phyloP scores from a whole-genome alignment of 2,329 filamentous ascomycete genomes.

The Ceratocystiopsis brevicomis region DNA sequence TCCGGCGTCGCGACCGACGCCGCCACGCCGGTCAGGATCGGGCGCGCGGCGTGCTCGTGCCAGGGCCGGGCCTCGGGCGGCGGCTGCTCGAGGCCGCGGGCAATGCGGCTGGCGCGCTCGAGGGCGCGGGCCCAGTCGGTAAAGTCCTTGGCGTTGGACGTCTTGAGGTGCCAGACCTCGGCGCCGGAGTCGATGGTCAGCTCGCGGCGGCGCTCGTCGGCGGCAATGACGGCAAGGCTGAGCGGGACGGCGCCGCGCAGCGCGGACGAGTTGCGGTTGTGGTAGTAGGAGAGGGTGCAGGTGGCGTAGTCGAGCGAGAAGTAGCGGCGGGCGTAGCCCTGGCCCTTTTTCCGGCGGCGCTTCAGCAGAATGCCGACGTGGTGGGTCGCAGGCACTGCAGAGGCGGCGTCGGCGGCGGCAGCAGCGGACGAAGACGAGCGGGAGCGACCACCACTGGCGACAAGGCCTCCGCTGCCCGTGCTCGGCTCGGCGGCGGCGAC shows the following conservation, averaged over 20 bases:
- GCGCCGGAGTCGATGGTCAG: slow-evolving; percentile 94
- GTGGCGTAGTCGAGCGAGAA: slow-evolving; percentile 93
- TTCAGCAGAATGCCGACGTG: slow-evolving; percentile 79
- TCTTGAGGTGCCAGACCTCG: slow-evolving; percentile 87
- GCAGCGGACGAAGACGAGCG: slow-evolving; percentile 1
- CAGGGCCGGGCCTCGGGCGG: not conserved
- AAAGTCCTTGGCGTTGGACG: slow-evolving; percentile 69
- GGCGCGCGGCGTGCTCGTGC: not conserved
- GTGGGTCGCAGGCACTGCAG: slow-evolving; percentile 28
- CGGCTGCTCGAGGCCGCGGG: slow-evolving; percentile 30
- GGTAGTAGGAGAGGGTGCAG: slow-evolving; percentile 89
- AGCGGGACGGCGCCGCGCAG: slow-evolving; percentile 83
- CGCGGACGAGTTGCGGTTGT: slow-evolving; percentile 81
- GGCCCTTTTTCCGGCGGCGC: slow-evolving; percentile 77
- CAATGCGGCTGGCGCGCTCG: slow-evolving; percentile 57
- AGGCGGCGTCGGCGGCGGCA: no score
- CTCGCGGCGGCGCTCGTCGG: slow-evolving; percentile 71
- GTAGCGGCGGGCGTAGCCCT: slow-evolving; percentile 82
- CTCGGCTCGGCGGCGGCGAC: slow-evolving; percentile 5
- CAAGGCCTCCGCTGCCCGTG: no score
- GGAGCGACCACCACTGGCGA: no score
- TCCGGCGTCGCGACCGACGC: slow-evolving; percentile 3
- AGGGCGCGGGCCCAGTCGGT: slow-evolving; percentile 71
- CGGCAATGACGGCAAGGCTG: slow-evolving; percentile 75
- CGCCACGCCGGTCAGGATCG: not conserved